phyloP scores from a whole-genome alignment of 2,329 filamentous ascomycete species.

The Alternaria sp. region DNA sequence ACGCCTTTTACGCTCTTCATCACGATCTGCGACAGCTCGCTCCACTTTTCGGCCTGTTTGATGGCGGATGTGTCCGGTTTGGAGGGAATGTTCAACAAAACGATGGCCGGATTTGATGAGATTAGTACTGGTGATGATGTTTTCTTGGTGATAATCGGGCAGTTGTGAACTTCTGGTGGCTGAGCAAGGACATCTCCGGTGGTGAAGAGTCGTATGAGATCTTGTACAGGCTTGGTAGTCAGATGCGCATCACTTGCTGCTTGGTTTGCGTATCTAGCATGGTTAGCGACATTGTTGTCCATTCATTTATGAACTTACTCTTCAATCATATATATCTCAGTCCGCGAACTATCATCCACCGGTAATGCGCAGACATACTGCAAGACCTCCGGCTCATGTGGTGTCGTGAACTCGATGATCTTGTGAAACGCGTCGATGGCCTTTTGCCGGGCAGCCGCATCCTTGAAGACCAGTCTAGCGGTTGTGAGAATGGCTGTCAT shows the following conservation, averaged over 20 bases:
- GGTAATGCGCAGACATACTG: constrained; percentile 33
- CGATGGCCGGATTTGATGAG: constrained; percentile 18
- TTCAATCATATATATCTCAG: constrained; percentile 37
- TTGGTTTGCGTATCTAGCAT: constrained; percentile 22
- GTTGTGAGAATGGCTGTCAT: constrained; percentile 32
- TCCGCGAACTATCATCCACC: constrained; percentile 16
- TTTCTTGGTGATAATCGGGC: constrained; percentile 10
- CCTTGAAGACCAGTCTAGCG: constrained; percentile 26
- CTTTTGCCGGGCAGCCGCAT: constrained; percentile 15
- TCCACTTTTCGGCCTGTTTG: constrained; percentile 12
- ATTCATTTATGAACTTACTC: constrained; percentile 9
- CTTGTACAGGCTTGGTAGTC: constrained; percentile 27
- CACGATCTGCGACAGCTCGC: constrained; percentile 5
- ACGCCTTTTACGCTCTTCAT: constrained; percentile 11
- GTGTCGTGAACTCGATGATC: constrained; percentile 29
- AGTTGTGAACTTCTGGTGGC: constrained; percentile 29
- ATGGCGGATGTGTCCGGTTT: constrained; percentile 2
- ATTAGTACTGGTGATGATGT: background rate
- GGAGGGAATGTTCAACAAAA: constrained; percentile 22
- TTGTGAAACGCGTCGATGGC: constrained; percentile 29
- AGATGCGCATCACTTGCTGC: constrained; percentile 30
- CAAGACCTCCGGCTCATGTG: constrained; percentile 30
- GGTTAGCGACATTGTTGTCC: rapidly evolving
- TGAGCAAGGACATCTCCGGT: constrained; percentile 25
- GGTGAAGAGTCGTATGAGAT: constrained; percentile 29